Percentiles rank a stretch among this genome's conserved stretches.
Evolutionary conservation across 148 eudicot genomes (phyloP).

Genomic region (Selenicereus undatus): DNA sequence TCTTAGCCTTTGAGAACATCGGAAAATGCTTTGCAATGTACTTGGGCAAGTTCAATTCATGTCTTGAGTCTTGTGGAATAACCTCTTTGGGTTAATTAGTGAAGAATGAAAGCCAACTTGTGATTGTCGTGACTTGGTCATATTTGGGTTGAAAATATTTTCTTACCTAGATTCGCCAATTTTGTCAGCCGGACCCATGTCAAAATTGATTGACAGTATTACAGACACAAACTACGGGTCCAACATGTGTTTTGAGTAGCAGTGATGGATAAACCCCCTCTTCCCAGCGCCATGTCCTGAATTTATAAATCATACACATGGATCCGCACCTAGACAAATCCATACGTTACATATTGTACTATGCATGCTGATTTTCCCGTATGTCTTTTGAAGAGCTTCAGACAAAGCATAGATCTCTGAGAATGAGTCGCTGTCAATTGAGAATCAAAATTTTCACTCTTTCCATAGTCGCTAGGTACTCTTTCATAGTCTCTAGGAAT

Average conservation of each 20-base stretch:
- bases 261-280: background rate
- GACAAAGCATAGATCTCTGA: constrained; percentile 13
- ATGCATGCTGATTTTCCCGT: constrained; percentile 12
- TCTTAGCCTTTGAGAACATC: background rate
- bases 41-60: background rate
- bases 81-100: background rate
- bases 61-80: background rate
- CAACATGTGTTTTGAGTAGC: background rate
- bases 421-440: constrained; percentile 3
- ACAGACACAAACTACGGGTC: background rate
- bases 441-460: background rate
- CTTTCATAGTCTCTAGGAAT: background rate
- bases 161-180: background rate
- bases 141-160: background rate
- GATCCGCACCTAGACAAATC: too few relatives aligned
- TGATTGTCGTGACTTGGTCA: constrained; percentile 20
- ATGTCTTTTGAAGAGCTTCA: constrained; percentile 24
- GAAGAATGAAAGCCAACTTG: background rate
- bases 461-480: constrained; percentile 14
- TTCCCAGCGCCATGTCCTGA: too few relatives aligned
- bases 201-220: background rate
- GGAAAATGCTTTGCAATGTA: background rate
- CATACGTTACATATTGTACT: background rate
- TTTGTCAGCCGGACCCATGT: background rate
- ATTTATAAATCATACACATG: too few relatives aligned